Evolutionary conservation across 192 early-diverging fungal species (phyloP).

Genomic region (Backusella parvicylindrica): DNA sequence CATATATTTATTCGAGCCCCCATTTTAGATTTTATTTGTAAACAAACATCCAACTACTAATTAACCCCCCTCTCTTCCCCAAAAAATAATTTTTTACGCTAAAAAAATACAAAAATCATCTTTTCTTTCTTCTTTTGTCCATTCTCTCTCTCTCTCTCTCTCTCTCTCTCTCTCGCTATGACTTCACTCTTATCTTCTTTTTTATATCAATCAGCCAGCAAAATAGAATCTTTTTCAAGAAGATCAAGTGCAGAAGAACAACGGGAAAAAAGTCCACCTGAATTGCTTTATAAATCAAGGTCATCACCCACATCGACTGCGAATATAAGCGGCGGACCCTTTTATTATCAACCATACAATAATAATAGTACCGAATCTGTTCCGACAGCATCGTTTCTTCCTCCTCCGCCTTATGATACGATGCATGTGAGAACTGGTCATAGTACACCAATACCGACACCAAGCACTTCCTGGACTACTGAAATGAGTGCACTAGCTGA

Average conservation of each 20-base stretch:
- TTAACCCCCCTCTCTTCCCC: not conserved
- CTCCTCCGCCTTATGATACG: slow-evolving; percentile 2
- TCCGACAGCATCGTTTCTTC: not conserved
- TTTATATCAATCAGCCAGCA: slow-evolving; percentile 8
- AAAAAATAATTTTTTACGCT: not conserved
- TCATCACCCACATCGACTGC: not conserved
- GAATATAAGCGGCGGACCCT: not conserved
- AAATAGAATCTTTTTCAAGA: slow-evolving; percentile 6
- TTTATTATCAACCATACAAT: not conserved
- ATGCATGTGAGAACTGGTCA: not conserved
- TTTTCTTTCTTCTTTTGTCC: not conserved
- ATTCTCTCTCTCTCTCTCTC: not conserved
- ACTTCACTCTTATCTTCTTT: slow-evolving; percentile 11
- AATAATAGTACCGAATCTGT: not conserved
- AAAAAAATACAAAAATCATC: not conserved
- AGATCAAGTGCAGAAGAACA: not conserved
- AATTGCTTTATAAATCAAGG: not conserved
- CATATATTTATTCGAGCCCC: not conserved
- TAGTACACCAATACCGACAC: not conserved
- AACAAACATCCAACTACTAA: not conserved
- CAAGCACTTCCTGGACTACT: slow-evolving; percentile 13
- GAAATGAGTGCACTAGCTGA: not conserved
- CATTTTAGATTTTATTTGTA: not conserved
- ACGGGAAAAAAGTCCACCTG: not conserved
- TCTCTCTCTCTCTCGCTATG: not conserved